Conservation (phyloP, 129 eudicot species). For the Oenanthe sinensis region DNA sequence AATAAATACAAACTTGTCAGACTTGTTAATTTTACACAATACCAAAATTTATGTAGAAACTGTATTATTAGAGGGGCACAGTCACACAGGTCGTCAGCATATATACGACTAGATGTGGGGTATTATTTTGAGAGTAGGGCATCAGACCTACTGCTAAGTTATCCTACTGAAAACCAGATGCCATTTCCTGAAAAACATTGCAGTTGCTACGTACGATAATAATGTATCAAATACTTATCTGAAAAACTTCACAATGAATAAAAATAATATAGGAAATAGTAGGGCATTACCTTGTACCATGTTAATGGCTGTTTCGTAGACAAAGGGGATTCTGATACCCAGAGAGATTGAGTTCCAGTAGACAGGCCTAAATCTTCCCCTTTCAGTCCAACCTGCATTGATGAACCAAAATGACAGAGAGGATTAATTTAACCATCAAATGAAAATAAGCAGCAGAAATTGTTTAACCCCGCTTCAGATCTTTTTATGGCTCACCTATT, state of each 20-base stretch:
- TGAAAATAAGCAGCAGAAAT: not conserved
- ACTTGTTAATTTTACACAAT: not conserved
- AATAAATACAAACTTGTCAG: not conserved
- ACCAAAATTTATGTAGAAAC: not conserved
- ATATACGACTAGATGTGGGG: not conserved
- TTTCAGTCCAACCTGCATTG: slow-evolving; percentile 52
- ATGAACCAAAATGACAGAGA: not conserved
- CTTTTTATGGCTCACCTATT: not conserved
- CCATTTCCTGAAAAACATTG: not conserved
- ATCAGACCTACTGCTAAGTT: not conserved
- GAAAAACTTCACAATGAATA: not conserved
- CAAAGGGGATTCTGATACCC: slow-evolving; percentile 47
- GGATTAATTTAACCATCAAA: not conserved
- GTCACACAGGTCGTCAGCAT: not conserved
- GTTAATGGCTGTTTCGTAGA: slow-evolving; percentile 74
- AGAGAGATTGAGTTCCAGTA: slow-evolving; percentile 61
- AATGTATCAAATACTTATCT: not conserved
- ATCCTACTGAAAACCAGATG: not conserved
- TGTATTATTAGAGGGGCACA: not conserved
- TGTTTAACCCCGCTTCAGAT: not conserved
- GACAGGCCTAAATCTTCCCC: slow-evolving; percentile 70
- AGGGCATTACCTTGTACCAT: slow-evolving; percentile 84
- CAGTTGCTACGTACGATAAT: not conserved
- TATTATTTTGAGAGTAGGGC: not conserved
- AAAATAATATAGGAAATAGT: not conserved